Base-by-base conservation (phyloP, 2,329 filamentous ascomycete genomes). In the Claviceps monticola region DNA sequence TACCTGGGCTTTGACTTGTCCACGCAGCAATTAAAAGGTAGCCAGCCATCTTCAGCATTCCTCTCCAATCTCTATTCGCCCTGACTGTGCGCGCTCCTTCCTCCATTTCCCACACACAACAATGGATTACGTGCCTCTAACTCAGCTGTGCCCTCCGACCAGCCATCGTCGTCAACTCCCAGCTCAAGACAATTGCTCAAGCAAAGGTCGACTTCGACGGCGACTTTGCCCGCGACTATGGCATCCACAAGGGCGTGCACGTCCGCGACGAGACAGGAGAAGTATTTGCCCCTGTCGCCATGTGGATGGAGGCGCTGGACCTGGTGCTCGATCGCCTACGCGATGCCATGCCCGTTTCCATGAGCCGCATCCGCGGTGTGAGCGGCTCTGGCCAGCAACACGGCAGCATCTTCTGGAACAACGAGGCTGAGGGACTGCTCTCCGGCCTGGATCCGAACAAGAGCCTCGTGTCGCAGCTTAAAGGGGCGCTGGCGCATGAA, bases 351-450 rank as follows among this genome's bases (percentile, higher is more conserved):
- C 61, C 65, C 47, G 59, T 63, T 4, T 84, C 89, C 58, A 84
- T 96, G 61, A 69, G 75, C 50, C 79, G 79, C 49, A 82, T 98
- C 56, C 81, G 79, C 62, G 91, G 88, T 34, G 78, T 98, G 59
- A 91, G 87, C 61, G 93, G 89, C 56, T 90, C 91, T 16, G 90
- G 93, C 51, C 94, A 97, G 78, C 93, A 98, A 74, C 93, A 97
- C 68, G 93, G 93, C 37, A 97, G 91, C 65, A 89, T 97, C 29
- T 97, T 93, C 71, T 97, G 91, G 91, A 85, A 79, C 53, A 66
- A 72, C 45, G 71, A 82, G 52, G 90, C 87, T 5, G 84, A 86
- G 63, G 62, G 67, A 7, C 62, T 84, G 44, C 75, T 97, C 44
- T 69, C 65, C 4, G 70, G 61, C 13, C 70, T 97, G 44, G 74